These are phyloP conservation scores for Sicyos edulis DNA, from an alignment of 306 rosid species.

Conservation along the genomic window DNA sequence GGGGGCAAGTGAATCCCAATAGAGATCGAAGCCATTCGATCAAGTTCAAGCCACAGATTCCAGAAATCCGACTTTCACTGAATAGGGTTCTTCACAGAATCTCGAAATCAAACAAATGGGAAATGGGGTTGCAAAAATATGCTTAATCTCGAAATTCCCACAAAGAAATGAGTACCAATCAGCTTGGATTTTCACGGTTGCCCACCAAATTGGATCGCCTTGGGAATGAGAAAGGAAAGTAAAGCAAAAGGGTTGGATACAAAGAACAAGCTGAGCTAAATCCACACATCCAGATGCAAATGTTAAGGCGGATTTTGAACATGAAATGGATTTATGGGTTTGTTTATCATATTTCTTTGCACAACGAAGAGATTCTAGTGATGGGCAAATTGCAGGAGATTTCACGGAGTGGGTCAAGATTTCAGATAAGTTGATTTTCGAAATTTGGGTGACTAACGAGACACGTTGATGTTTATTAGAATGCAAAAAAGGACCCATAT, in stretches of 20 bases:
- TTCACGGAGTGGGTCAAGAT: too few species aligned
- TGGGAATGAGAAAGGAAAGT: background rate
- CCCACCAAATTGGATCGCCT: background rate
- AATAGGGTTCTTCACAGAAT: background rate
- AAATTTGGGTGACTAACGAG: background rate
- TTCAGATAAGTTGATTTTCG: background rate
- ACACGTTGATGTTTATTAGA: background rate
- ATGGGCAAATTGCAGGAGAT: background rate
- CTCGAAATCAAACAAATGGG: background rate
- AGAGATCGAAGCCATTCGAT: conserved; percentile 54
- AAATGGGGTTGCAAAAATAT: conserved; percentile 3
- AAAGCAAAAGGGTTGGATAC: background rate
- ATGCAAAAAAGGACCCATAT: background rate
- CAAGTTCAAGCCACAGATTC: background rate
- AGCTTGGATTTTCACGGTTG: background rate
- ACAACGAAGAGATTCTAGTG: background rate
- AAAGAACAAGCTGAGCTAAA: background rate
- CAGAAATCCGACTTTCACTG: background rate
- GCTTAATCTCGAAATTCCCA: background rate
- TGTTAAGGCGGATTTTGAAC: background rate
- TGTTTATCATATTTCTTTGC: background rate
- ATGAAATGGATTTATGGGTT: background rate
- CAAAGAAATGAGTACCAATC: background rate
- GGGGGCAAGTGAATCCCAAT: conserved; percentile 41
- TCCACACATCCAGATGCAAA: too few species aligned